These are phyloP conservation scores for Phaffia australis DNA, from an alignment of 768 basidiomycete species.

Conservation along the genomic window DNA sequence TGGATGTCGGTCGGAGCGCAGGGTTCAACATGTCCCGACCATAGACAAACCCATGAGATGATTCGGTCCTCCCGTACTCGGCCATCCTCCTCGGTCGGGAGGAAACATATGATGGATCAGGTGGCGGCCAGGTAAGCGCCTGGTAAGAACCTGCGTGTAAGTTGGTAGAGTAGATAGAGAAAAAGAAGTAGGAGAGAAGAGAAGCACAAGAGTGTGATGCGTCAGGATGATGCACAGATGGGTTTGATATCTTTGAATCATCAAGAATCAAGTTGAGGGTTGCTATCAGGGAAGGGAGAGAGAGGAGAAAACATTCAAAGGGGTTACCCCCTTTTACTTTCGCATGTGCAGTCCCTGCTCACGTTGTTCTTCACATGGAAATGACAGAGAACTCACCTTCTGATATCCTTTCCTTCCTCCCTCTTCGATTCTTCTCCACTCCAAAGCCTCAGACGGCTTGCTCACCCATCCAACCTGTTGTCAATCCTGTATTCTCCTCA, in stretches of 20 bases:
- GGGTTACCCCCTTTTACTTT: not conserved
- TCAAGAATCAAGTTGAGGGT: not conserved
- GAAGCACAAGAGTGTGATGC: not conserved
- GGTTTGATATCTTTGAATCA: not conserved
- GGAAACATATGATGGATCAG: constrained; percentile 17
- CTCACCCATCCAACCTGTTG: no score
- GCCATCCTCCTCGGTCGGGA: not conserved
- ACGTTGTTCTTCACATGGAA: no score
- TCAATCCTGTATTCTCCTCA: not conserved
- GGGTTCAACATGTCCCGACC: constrained; percentile 13
- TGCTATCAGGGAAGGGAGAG: not conserved
- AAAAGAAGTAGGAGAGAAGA: not conserved
- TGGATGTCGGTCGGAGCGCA: not conserved
- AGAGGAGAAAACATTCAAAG: not conserved
- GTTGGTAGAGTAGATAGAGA: not conserved
- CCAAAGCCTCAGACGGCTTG: no score
- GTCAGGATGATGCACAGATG: not conserved
- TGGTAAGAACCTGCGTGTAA: constrained; percentile 7
- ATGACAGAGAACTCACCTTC: no score
- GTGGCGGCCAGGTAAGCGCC: constrained; percentile 23
- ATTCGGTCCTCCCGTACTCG: not conserved
- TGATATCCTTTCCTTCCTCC: no score
- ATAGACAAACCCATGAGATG: constrained; percentile 9
- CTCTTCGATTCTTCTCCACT: no score
- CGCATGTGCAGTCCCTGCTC: not conserved